Conservation (phyloP, 129 eudicot genomes). For the Flaveria linearis region DNA sequence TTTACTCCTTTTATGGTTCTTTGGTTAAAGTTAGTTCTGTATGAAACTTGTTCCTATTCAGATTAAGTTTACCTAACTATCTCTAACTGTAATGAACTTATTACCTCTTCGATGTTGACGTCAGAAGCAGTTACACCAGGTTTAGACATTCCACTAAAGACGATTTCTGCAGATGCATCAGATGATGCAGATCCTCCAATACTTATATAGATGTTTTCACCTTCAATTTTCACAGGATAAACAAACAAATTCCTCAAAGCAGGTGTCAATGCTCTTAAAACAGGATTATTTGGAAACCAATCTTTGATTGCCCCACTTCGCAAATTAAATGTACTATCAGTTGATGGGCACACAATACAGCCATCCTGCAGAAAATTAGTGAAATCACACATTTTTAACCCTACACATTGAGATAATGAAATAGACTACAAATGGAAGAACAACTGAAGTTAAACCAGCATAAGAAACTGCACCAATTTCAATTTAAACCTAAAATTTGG, state of each 20-base stretch:
- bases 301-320: conserved; percentile 82
- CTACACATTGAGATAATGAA: not conserved
- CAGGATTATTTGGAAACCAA: conserved; percentile 98
- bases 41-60: not conserved
- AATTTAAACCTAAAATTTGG: not conserved
- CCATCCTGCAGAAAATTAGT: conserved; percentile 63
- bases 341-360: conserved; percentile 90
- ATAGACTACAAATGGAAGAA: too few species aligned
- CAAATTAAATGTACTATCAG: conserved; percentile 86
- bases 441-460: too few species aligned
- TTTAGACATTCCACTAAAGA: conserved; percentile 86
- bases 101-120: conserved; percentile 94
- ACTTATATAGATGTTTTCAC: conserved; percentile 79
- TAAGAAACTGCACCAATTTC: not conserved
- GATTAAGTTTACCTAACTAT: not conserved
- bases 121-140: conserved; percentile 82
- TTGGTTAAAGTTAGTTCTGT: too few species aligned
- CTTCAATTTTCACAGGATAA: conserved; percentile 76
- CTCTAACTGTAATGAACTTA: not conserved
- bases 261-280: conserved; percentile 82
- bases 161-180: conserved; percentile 77
- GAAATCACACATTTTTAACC: not conserved
- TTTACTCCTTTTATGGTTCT: too few species aligned
- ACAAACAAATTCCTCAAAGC: conserved; percentile 61
- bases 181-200: conserved; percentile 48